Base-by-base conservation (phyloP, 2,329 filamentous ascomycete species). In the Juglanconis juglandina region DNA sequence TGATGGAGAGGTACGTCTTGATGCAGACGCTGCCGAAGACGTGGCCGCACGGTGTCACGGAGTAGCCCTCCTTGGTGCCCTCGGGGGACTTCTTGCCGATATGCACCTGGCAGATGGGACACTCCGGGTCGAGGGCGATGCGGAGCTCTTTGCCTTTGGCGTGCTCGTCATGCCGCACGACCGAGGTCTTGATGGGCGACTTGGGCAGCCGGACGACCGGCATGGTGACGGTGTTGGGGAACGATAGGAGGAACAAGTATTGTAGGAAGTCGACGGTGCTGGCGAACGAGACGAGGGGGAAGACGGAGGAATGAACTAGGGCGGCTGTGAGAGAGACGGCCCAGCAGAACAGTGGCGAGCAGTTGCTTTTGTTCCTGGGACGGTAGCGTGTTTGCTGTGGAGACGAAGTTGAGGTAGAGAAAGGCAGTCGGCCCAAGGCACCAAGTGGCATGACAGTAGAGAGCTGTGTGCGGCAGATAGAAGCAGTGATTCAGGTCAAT, bases 1-100 rank as follows among this genome's bases (percentile, higher is more conserved):
- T 64, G 35, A 64, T 64, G 37, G 62, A 50, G 32, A 64, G 56
- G 57, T 64, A 64, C 50, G 53, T 61, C 57, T 64, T 64, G 60
- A 64, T 62, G 57, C 62, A 64, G 11, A 64, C 53, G 46, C 41
- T 64, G 53, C 62, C 62, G 34, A 64, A 64, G 53, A 62, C 53
- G 46, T 64, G 62, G 39, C 62, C 62, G 46, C 62, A 64, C 33
- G 62, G 60, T 3, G 60, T 62, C 39, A 64, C 51, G 3, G 62
- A 55, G 52, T 60, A 64, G 49, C 53, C 44, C 60, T 64, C 62
- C 53, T 57, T 59, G 34, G 60, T 47, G 56, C 60, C 62, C 13
- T 64, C 62, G 44, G 62, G 62, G 9, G 62, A 62, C 46, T 55
- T 59, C 48, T 54, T 56, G 11, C 62, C 62, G 6, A 64, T 57